Evolutionary conservation across 192 early-diverging fungal genomes (phyloP), one percentile per base, ranked within the genome.

Genomic region (Phycomyces nitens): DNA sequence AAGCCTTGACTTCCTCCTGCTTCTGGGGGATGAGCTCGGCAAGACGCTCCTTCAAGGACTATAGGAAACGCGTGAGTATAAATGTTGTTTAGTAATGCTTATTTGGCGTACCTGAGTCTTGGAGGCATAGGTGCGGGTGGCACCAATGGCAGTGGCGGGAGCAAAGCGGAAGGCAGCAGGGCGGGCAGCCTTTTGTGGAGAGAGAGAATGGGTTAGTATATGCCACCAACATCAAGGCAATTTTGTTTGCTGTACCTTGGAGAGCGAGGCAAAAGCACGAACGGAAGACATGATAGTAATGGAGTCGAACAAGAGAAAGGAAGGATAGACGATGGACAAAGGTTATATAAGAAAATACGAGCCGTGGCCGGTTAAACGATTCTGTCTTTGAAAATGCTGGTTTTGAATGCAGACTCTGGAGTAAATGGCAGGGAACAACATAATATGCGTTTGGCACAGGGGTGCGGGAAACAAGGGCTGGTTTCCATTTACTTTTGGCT

Each of bases 41-140:
- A 69, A 99, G 85, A 56, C 94, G 90, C 71, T 97, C 92, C 85
- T 96, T 97, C 69, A 99, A 84, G 58, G 81, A 86, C 92, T 95
- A 72, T 51, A 21, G 42, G 22, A 18, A 22, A 52, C 18, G 14
- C 16, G 9, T 26, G 40, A 63, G 43, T 8, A 63, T 29, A 39
- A 56, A 56, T 55, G 20, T 27, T 1, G 62, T n/a, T n/a, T n/a
- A n/a, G n/a, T n/a, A n/a, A n/a, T n/a, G n/a, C n/a, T n/a, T n/a
- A n/a, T n/a, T n/a, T n/a, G n/a, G n/a, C n/a, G 6, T 63, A 82
- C 80, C 80, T 79, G 70, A 68, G 68, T 65, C 75, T 82, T 76
- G 70, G 80, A 77, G 55, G 80, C 67, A 56, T 78, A 82, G 56
- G 74, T 66, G 60, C 77, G 77, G 56, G 69, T 68, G 53, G 64